A percentile compares a stretch with the other conserved stretches of the same genome.
phyloP scores from a whole-genome alignment of 345 rosid species.

The Pseudoturritis turrita region DNA sequence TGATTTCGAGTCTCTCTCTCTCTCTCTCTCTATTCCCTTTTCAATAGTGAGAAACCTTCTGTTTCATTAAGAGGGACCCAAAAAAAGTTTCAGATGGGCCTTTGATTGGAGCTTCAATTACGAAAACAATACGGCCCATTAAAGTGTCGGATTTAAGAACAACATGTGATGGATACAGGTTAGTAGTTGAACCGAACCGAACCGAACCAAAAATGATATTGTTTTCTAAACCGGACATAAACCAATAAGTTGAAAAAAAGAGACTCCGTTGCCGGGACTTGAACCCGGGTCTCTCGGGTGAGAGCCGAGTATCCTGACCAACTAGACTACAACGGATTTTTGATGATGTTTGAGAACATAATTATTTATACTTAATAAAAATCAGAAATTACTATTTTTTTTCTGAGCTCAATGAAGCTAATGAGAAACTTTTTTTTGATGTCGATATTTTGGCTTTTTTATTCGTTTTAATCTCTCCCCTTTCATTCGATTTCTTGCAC shows the following conservation, averaged over 20 bases:
- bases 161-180: background rate
- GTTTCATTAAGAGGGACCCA: background rate
- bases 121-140: background rate
- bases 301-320: slow-evolving; percentile 74
- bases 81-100: background rate
- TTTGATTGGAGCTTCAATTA: background rate
- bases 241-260: background rate
- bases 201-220: background rate
- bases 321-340: slow-evolving; percentile 34
- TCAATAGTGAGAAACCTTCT: slow-evolving; percentile 10
- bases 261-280: slow-evolving; percentile 1
- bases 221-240: background rate
- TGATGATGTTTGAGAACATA: background rate
- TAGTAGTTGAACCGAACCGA: background rate
- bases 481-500: background rate
- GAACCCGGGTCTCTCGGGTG: slow-evolving; percentile 58
- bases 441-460: background rate
- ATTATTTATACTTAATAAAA: background rate
- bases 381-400: background rate
- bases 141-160: background rate
- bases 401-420: background rate
- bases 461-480: background rate
- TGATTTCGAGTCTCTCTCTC: slow-evolving; percentile 11
- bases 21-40: slow-evolving; percentile 6
- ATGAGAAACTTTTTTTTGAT: background rate